A percentile compares a stretch with the other conserved stretches of the same genome.
Evolutionary conservation across 129 eudicot species (phyloP).

Genomic region (Flaveria ramosissima): DNA sequence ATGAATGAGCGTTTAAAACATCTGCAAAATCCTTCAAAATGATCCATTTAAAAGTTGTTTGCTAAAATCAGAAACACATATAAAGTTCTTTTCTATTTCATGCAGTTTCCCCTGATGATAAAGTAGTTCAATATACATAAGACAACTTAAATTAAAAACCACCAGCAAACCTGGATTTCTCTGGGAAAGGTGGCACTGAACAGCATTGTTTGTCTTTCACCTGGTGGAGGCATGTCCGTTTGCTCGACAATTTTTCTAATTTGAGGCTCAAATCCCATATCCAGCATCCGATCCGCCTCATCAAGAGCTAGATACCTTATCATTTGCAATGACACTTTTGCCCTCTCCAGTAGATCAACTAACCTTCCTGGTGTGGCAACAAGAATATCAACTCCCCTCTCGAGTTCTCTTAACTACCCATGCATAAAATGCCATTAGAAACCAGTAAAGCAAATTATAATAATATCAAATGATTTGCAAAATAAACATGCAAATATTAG

Average conservation of each 20-base stretch:
- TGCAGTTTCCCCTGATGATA: background rate
- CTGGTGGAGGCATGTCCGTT: constrained; percentile 75
- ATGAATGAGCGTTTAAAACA: background rate
- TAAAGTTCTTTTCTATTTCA: background rate
- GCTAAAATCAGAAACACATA: background rate
- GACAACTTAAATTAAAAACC: background rate
- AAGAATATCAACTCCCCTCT: constrained; percentile 88
- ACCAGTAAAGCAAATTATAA: constrained; percentile 8
- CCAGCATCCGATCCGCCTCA: constrained; percentile 89
- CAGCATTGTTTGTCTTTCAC: constrained; percentile 78
- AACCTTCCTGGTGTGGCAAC: constrained; percentile 90
- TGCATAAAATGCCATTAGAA: constrained; percentile 18
- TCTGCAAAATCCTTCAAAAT: background rate
- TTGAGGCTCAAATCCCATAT: constrained; percentile 94
- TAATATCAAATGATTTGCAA: constrained; percentile 9
- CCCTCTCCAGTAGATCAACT: constrained; percentile 86
- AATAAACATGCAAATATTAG: background rate
- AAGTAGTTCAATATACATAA: background rate
- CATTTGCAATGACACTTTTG: constrained; percentile 72
- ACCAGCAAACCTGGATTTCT: constrained; percentile 65
- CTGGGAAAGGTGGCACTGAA: constrained; percentile 83
- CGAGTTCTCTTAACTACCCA: constrained; percentile 60
- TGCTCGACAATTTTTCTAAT: constrained; percentile 81
- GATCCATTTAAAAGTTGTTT: background rate
- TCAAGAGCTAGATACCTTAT: constrained; percentile 76